These are phyloP conservation scores for Pseudopyricularia cyperi DNA, from an alignment of 2,329 filamentous ascomycete genomes.

Conservation along the genomic window DNA sequence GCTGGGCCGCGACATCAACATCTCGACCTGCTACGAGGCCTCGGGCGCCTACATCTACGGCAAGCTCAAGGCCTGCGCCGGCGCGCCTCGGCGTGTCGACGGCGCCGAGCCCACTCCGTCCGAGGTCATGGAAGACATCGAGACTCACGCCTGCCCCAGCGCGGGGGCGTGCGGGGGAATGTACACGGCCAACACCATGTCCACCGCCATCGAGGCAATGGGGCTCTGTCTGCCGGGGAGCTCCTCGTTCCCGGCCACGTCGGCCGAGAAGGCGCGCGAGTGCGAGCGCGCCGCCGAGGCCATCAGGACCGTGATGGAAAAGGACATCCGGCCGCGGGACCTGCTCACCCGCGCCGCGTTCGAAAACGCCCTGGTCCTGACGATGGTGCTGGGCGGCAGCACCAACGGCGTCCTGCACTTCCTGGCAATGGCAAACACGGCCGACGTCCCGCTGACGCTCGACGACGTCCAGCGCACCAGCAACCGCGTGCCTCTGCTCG, in stretches of 20 bases:
- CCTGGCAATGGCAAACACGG: constrained; percentile 80
- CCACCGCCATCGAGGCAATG: constrained; percentile 58
- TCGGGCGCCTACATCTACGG: constrained; percentile 92
- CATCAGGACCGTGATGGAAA: constrained; percentile 68
- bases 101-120: constrained; percentile 47
- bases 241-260: constrained; percentile 68
- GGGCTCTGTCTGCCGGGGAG: constrained; percentile 68
- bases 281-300: constrained; percentile 69
- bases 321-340: constrained; percentile 68
- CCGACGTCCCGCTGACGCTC: constrained; percentile 61
- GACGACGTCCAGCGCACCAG: constrained; percentile 75
- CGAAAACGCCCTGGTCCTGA: constrained; percentile 80
- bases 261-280: constrained; percentile 75
- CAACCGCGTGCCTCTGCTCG: constrained; percentile 74
- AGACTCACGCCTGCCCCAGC: constrained; percentile 77
- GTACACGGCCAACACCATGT: constrained; percentile 70
- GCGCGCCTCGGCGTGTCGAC: constrained; percentile 24
- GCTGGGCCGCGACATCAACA: constrained; percentile 69
- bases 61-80: constrained; percentile 55
- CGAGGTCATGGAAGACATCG: constrained; percentile 75
- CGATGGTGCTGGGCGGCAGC: constrained; percentile 82
- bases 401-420: constrained; percentile 86
- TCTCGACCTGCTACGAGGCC: constrained; percentile 94
- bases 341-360: constrained; percentile 70
- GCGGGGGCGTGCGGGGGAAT: constrained; percentile 78